A percentile compares a stretch with the other conserved stretches of the same genome.
Conservation (phyloP, 305 asterid species). For the Solanum aculeatissimum region DNA sequence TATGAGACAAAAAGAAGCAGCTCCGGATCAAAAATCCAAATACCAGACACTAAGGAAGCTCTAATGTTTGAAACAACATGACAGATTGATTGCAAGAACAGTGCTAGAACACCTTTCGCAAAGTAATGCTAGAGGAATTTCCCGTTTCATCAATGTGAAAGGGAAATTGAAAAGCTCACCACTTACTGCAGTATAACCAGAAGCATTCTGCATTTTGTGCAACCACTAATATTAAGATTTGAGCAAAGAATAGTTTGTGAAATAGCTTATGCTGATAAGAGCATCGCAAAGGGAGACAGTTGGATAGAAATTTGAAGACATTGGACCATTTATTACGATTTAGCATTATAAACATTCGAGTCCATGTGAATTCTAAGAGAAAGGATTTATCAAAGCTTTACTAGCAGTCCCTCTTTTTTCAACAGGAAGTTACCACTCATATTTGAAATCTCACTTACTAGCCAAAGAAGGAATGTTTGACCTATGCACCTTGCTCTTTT, state of each 20-base stretch:
- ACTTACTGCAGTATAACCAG: not conserved
- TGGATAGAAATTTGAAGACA: not conserved
- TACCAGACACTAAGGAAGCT: not conserved
- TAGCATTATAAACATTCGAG: not conserved
- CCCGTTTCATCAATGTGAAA: not conserved
- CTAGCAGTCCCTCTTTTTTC: not conserved
- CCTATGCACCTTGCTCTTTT: not conserved
- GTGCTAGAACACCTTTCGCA: not conserved
- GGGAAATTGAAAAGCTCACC: not conserved
- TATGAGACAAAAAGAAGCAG: not conserved
- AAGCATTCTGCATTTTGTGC: not conserved
- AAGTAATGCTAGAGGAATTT: not conserved
- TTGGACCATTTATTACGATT: not conserved
- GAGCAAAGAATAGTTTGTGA: not conserved
- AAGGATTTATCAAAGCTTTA: not conserved
- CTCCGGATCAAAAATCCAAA: not conserved
- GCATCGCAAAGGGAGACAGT: not conserved
- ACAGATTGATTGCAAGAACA: not conserved
- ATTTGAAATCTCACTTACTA: not conserved
- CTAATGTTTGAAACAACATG: not conserved
- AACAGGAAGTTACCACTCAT: not conserved
- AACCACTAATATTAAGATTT: not conserved
- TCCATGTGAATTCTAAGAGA: not conserved
- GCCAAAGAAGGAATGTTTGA: not conserved
- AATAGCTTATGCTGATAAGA: not conserved